These are phyloP conservation scores for Neurospora sp. DNA, from an alignment of 495 filamentous ascomycete species.

Conservation along the genomic window DNA sequence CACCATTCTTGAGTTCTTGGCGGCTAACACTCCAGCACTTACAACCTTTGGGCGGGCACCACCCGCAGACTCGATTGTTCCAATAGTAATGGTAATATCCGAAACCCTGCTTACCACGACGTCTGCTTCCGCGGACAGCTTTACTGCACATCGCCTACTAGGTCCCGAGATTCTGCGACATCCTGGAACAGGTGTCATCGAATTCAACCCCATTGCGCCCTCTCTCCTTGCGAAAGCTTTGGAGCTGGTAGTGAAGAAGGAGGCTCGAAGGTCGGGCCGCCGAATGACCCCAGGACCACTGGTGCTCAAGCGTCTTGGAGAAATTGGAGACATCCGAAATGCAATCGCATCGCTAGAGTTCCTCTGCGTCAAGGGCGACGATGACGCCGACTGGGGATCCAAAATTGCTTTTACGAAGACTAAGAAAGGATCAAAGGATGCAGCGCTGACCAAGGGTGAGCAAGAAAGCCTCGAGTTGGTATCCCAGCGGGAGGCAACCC, in stretches of 20 bases:
- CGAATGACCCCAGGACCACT: constrained; percentile 55
- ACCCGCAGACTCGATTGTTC: constrained; percentile 41
- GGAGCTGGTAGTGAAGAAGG: constrained; percentile 66
- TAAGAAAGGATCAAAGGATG: constrained; percentile 45
- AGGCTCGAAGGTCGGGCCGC: constrained; percentile 59
- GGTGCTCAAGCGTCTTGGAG: constrained; percentile 64
- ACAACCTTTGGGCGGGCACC: constrained; percentile 20
- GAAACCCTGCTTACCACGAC: constrained; percentile 72
- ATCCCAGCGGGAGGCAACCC: constrained; percentile 71
- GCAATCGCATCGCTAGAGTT: constrained; percentile 86
- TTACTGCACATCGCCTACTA: constrained; percentile 80
- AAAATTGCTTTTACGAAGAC: constrained; percentile 50
- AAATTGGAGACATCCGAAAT: constrained; percentile 84
- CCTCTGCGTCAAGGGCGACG: constrained; percentile 65
- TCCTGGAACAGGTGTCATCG: constrained; percentile 62
- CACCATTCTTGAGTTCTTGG: constrained; percentile 64
- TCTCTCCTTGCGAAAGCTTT: constrained; percentile 80
- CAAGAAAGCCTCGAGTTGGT: constrained; percentile 60
- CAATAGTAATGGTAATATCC: constrained; percentile 81
- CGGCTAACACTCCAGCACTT: constrained; percentile 42
- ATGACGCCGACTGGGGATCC: constrained; percentile 55
- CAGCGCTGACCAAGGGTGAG: constrained; percentile 58
- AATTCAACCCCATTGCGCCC: constrained; percentile 85
- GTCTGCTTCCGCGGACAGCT: constrained; percentile 68
- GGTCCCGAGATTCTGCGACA: constrained; percentile 76